A percentile compares a stretch with the other conserved stretches of the same genome.
Conservation (phyloP, 1,139 yeast species). For the Debaryomycetaceae sp. region DNA sequence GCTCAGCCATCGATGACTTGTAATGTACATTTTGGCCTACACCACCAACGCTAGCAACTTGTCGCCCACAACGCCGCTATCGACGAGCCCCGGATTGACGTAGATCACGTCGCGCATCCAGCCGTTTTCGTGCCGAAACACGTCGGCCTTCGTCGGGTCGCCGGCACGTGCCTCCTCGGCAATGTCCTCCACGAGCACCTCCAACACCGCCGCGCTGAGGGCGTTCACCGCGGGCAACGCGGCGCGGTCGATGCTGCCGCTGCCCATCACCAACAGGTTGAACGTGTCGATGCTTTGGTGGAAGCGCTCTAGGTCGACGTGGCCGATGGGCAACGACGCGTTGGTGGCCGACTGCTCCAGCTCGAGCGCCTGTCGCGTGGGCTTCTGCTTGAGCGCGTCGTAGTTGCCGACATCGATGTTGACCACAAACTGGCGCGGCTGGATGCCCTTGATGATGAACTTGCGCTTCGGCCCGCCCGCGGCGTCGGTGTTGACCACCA, state of each 20-base stretch:
- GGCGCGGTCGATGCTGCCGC: not conserved
- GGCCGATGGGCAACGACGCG: conserved; percentile 28
- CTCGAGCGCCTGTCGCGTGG: conserved; percentile 6
- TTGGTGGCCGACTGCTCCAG: conserved; percentile 4
- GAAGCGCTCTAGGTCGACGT: conserved; percentile 33
- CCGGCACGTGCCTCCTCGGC: not conserved
- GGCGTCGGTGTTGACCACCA: conserved; percentile 61
- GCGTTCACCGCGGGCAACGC: conserved; percentile 20
- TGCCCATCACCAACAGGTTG: not conserved
- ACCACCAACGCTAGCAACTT: conserved; percentile 40
- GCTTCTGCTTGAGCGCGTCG: conserved; percentile 35
- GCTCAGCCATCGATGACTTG: not conserved
- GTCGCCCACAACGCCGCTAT: conserved; percentile 28
- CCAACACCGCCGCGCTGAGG: conserved; percentile 13
- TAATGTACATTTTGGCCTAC: conserved; percentile 11
- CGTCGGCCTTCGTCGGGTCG: conserved; percentile 2
- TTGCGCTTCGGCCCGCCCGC: conserved; percentile 52
- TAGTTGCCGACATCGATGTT: conserved; percentile 42
- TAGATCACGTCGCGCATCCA: conserved; percentile 43
- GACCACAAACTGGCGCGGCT: conserved; percentile 43
- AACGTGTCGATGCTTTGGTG: conserved; percentile 12
- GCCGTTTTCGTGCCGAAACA: conserved; percentile 36
- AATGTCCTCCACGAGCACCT: conserved; percentile 21
- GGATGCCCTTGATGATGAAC: conserved; percentile 87
- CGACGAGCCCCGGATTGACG: conserved; percentile 40